Conservation (phyloP, 225 moss, liverwort and hornwort genomes). For the Physcomitrium patens region DNA sequence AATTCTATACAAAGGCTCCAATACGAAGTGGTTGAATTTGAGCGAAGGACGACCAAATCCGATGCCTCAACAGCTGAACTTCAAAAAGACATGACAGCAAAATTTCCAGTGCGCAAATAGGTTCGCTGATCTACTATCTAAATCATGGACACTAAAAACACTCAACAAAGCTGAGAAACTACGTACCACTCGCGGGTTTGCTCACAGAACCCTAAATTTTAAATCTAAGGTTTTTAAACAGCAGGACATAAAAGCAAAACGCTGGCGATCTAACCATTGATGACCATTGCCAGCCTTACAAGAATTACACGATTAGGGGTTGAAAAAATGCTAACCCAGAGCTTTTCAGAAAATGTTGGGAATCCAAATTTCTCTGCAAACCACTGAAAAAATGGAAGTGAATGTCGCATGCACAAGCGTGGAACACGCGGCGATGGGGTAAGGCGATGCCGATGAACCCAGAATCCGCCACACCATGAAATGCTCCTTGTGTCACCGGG, state of each 20-base stretch:
- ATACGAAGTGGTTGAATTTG: no score
- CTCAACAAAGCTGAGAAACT: neutral
- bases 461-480: no score
- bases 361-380: neutral
- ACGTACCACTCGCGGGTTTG: slow-evolving; percentile 7
- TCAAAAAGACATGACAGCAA: no score
- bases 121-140: no score
- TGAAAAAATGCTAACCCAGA: neutral
- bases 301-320: neutral
- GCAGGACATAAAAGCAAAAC: neutral
- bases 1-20: no score
- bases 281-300: neutral
- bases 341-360: neutral
- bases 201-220: neutral
- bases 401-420: neutral
- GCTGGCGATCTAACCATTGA: neutral
- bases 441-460: no score
- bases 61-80: no score
- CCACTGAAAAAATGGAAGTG: neutral
- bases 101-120: no score
- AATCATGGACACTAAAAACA: no score
- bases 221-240: neutral
- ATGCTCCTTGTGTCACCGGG: no score
- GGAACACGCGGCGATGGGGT: neutral
- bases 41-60: no score